These are phyloP conservation scores for Solanum hybrid DNA, from an alignment of 305 asterid genomes.

Conservation along the genomic window DNA sequence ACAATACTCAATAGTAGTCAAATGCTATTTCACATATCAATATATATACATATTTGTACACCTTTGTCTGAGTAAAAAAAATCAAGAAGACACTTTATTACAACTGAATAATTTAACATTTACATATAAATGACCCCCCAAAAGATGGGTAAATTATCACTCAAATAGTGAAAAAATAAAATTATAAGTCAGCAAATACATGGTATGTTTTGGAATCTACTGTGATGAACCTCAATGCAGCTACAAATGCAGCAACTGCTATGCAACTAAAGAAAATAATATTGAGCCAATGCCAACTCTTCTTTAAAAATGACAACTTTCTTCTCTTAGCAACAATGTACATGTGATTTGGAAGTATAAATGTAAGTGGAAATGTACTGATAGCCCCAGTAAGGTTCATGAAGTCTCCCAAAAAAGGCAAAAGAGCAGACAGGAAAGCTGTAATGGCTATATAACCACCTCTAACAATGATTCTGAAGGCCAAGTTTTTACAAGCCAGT, in stretches of 20 bases:
- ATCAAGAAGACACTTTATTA: background rate
- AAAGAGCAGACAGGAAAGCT: constrained; percentile 64
- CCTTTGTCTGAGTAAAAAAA: background rate
- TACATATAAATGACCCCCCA: background rate
- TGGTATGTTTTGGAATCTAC: constrained; percentile 52
- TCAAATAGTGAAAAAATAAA: background rate
- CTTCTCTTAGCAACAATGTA: constrained; percentile 56
- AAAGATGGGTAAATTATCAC: background rate
- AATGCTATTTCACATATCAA: background rate
- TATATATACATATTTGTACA: background rate
- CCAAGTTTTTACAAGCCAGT: constrained; percentile 45
- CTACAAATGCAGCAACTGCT: constrained; percentile 53
- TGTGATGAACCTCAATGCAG: constrained; percentile 62
- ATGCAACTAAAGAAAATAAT: constrained; percentile 45
- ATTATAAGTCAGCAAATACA: constrained; percentile 63
- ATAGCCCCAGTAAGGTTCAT: constrained; percentile 93
- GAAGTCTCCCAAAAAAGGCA: constrained; percentile 90
- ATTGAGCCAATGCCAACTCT: constrained; percentile 85
- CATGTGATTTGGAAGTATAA: constrained; percentile 96
- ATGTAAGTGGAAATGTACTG: constrained; percentile 86
- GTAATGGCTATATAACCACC: constrained; percentile 64
- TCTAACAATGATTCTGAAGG: constrained; percentile 58
- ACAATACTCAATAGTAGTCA: background rate
- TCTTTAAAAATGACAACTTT: constrained; percentile 42
- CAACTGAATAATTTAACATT: background rate